These are phyloP conservation scores for Diaporthe batatas DNA, from an alignment of 2,329 filamentous ascomycete genomes.

Conservation along the genomic window DNA sequence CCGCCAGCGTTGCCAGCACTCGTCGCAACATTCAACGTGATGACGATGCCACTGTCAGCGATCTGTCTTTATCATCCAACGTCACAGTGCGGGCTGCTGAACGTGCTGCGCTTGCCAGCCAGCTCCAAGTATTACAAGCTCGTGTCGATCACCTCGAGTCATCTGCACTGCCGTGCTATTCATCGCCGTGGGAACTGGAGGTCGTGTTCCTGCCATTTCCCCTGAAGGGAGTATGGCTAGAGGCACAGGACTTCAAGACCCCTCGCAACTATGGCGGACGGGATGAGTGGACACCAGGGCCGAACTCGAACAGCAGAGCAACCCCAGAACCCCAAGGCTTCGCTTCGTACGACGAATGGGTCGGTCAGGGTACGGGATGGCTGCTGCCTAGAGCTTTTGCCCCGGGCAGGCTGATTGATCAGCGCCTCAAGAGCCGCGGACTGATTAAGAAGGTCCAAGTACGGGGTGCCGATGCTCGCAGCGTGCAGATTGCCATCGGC, in stretches of 20 bases:
- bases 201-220: slow-evolving; percentile 82
- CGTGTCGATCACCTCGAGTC: slow-evolving; percentile 69
- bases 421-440: slow-evolving; percentile 81
- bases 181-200: slow-evolving; percentile 79
- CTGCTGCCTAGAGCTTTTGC: slow-evolving; percentile 77
- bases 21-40: slow-evolving; percentile 52
- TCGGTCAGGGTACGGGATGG: slow-evolving; percentile 67
- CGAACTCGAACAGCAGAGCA: slow-evolving; percentile 60
- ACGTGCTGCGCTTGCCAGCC: slow-evolving; percentile 62
- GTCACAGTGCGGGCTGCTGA: slow-evolving; percentile 55
- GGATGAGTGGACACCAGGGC: slow-evolving; percentile 70
- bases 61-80: slow-evolving; percentile 61
- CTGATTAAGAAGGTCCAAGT: slow-evolving; percentile 75
- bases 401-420: slow-evolving; percentile 72
- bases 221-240: slow-evolving; percentile 68
- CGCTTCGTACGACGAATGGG: slow-evolving; percentile 64
- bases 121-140: slow-evolving; percentile 64
- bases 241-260: slow-evolving; percentile 61
- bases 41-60: slow-evolving; percentile 61
- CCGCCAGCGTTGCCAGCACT: slow-evolving; percentile 55
- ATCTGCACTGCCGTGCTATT: slow-evolving; percentile 70
- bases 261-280: slow-evolving; percentile 49
- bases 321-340: slow-evolving; percentile 57
- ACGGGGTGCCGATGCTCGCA: slow-evolving; percentile 73
- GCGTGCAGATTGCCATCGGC: slow-evolving; percentile 74